These are phyloP conservation scores for Pelargonium nanum DNA, from an alignment of 345 rosid genomes.

Conservation along the genomic window DNA sequence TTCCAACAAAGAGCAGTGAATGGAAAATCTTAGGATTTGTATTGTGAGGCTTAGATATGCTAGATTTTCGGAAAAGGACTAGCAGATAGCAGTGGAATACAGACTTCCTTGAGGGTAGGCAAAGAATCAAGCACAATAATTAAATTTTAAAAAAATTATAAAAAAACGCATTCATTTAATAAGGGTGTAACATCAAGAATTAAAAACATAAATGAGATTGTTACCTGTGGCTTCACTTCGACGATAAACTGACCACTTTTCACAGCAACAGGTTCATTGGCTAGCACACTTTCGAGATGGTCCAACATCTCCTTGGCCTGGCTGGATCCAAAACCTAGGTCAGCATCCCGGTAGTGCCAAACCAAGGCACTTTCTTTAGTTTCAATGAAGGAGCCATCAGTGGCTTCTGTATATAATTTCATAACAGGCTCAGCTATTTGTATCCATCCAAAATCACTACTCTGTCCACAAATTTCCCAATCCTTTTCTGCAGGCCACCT, in stretches of 20 bases:
- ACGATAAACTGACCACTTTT: conserved; percentile 26
- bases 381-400: conserved; percentile 27
- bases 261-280: conserved; percentile 24
- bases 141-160: too few relatives aligned
- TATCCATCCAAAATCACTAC: conserved; percentile 22
- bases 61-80: too few relatives aligned
- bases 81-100: too few relatives aligned
- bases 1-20: too few relatives aligned
- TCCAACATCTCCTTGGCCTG: conserved; percentile 29
- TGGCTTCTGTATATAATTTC: conserved; percentile 26
- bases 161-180: too few relatives aligned
- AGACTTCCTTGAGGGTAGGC: too few relatives aligned
- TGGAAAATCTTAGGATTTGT: too few relatives aligned
- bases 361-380: conserved; percentile 23
- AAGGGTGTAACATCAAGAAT: too few relatives aligned
- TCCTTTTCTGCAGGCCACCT: conserved; percentile 18
- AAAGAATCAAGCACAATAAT: too few relatives aligned
- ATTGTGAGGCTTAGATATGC: too few relatives aligned
- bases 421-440: conserved; percentile 24
- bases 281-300: conserved; percentile 25
- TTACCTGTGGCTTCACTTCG: conserved; percentile 28
- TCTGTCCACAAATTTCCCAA: conserved; percentile 20
- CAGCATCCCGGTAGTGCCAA: conserved; percentile 28
- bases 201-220: too few relatives aligned
- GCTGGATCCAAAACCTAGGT: conserved; percentile 23